These are phyloP conservation scores for Takashimella koratensis DNA, from an alignment of 1,284 basidiomycete species.

Conservation along the genomic window DNA sequence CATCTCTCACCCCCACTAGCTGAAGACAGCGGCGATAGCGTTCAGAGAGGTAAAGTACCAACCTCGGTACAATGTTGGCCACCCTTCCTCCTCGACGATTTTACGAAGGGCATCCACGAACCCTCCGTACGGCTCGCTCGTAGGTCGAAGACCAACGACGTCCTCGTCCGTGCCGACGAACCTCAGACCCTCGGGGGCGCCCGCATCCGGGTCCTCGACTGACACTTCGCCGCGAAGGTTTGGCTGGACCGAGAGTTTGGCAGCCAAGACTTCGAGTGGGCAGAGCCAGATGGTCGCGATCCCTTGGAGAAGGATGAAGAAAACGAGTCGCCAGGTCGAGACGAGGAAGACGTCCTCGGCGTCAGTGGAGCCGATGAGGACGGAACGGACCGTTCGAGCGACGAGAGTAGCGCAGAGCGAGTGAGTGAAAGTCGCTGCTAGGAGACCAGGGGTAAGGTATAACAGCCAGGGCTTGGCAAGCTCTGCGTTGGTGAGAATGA, in stretches of 20 bases:
- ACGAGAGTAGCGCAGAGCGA: conserved; percentile 65
- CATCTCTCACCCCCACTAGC: too few species aligned
- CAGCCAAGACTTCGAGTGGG: conserved; percentile 77
- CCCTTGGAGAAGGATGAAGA: conserved; percentile 60
- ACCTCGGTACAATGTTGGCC: conserved; percentile 69
- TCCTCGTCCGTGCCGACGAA: conserved; percentile 77
- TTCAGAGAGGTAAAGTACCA: conserved; percentile 81
- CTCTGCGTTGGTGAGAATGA: conserved; percentile 78
- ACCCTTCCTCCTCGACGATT: conserved; percentile 80
- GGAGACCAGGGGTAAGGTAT: conserved; percentile 77
- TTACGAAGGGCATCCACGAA: conserved; percentile 71
- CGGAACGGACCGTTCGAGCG: conserved; percentile 61
- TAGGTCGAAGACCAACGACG: conserved; percentile 79
- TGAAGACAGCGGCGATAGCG: conserved; percentile 60
- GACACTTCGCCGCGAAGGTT: conserved; percentile 66
- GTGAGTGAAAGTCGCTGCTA: conserved; percentile 64
- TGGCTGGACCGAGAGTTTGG: conserved; percentile 75
- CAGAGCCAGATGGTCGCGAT: conserved; percentile 64
- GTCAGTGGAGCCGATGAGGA: conserved; percentile 59
- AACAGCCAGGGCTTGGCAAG: conserved; percentile 72
- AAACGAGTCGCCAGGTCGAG: conserved; percentile 33
- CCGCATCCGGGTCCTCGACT: conserved; percentile 62
- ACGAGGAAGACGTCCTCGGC: conserved; percentile 4
- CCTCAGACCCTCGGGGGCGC: conserved; percentile 55
- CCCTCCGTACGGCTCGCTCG: conserved; percentile 80